Evolutionary conservation across 2,329 filamentous ascomycete species (phyloP).

Genomic region (Lecanosticta acicola): DNA sequence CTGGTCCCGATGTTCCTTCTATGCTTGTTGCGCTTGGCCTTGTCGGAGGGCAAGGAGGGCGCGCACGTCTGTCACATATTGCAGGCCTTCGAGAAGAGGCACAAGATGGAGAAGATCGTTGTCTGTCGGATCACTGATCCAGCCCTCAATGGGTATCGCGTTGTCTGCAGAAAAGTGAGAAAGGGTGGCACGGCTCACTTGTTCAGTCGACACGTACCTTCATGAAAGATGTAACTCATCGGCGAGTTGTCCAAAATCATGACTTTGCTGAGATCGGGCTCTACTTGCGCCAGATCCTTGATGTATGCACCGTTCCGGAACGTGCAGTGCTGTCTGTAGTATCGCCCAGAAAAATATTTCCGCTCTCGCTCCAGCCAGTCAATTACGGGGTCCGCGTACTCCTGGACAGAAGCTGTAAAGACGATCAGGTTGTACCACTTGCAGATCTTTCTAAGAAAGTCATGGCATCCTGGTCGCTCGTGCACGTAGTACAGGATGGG

Average conservation of each 20-base stretch:
- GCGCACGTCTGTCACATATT: conserved; percentile 94
- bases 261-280: conserved; percentile 93
- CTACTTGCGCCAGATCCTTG: conserved; percentile 92
- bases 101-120: conserved; percentile 90
- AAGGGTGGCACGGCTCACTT: too few species aligned
- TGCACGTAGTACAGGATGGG: conserved; percentile 98
- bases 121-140: conserved; percentile 98
- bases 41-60: conserved; percentile 82
- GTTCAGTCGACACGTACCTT: conserved; percentile 59
- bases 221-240: conserved; percentile 96
- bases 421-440: conserved; percentile 98
- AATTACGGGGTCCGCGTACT: conserved; percentile 97
- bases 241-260: conserved; percentile 99
- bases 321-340: conserved; percentile 96
- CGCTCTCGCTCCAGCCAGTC: conserved; percentile 96
- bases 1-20: not conserved
- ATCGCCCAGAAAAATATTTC: conserved; percentile 90
- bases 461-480: conserved; percentile 93
- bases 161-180: conserved; percentile 61
- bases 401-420: conserved; percentile 95
- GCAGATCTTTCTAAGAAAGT: conserved; percentile 85
- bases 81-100: conserved; percentile 84
- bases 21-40: conserved; percentile 56
- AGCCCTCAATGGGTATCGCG: conserved; percentile 96
- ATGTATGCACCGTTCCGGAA: conserved; percentile 94